Base-by-base conservation (phyloP, 371 early-diverging fungal species). In the Furculomyces boomerangus region DNA sequence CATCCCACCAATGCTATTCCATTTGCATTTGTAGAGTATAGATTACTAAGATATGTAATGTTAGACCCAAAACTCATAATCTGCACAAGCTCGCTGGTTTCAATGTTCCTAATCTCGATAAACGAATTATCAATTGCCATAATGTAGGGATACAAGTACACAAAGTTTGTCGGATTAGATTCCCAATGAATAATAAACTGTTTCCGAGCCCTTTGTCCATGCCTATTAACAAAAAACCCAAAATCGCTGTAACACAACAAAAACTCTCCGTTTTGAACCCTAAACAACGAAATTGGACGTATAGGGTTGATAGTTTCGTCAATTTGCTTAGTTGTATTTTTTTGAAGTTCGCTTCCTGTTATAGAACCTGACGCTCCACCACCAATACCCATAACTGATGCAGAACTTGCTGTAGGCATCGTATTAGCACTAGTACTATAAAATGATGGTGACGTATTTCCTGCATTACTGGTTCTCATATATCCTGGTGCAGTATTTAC, bases 191-290 rank as follows among this genome's bases (percentile, higher is more conserved):
- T 77, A 49, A 83, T 70, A 79, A 81, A 86, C 49, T 83, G 77
- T 1, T 69, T 66, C 27, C 83, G 67, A 20, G 81, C 73, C 13
- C 90, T 71, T 35, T 80, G 76, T 25, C 95, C 95, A 49, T 81
- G 76, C 44, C 79, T 80, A 66, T 93, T 80, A 27, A 94, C 88
- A 64, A 79, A 88, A 60, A 93, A 92, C 0, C 80, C 88, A 73
- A 89, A 89, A 54, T 81, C 84, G 70, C 88, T 80, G 66, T 92
- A 94, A 64, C 93, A 93, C 20, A 93, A 75, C 43, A 94, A 58
- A 62, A 86, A 88, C 61, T 85, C 75, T 13, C 84, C 81, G 28
- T 77, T 71, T 7, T 68, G 68, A 31, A 87, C 74, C 13, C 86
- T 73, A 68, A 84, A 93, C 60, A 94, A 78, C 1, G 85, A 80